phyloP scores from a whole-genome alignment of 2,329 filamentous ascomycete genomes.

The Capronia coronata region DNA sequence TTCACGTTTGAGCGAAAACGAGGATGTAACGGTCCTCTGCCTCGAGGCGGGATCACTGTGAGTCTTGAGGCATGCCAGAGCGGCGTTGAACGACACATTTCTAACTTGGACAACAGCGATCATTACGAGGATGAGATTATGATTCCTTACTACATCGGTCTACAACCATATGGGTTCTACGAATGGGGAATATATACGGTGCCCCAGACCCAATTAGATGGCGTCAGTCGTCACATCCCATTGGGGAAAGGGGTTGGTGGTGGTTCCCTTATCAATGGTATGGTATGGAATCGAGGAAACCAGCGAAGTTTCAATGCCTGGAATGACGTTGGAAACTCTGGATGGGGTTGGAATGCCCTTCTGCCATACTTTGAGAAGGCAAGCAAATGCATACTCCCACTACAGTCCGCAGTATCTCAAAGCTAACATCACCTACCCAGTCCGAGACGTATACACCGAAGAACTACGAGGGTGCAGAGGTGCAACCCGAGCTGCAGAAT shows the following conservation, averaged over 20 bases:
- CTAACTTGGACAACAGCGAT: slow-evolving; percentile 26
- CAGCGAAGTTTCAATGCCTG: slow-evolving; percentile 42
- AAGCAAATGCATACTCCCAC: too few species aligned
- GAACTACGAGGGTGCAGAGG: slow-evolving; percentile 33
- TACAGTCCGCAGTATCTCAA: too few species aligned
- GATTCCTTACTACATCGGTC: slow-evolving; percentile 30
- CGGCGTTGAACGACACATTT: too few species aligned
- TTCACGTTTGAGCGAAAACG: slow-evolving; percentile 28
- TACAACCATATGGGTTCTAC: slow-evolving; percentile 27
- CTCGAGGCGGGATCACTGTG: slow-evolving; percentile 29
- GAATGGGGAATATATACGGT: slow-evolving; percentile 29
- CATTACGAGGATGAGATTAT: slow-evolving; percentile 29
- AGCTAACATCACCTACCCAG: slow-evolving; percentile 9
- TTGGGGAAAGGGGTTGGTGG: slow-evolving; percentile 36
- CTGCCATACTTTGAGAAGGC: slow-evolving; percentile 47
- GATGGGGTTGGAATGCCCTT: slow-evolving; percentile 42
- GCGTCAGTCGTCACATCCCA: slow-evolving; percentile 25
- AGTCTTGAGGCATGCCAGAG: not conserved
- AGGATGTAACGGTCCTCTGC: slow-evolving; percentile 29
- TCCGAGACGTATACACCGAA: slow-evolving; percentile 38
- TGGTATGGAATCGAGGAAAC: slow-evolving; percentile 39
- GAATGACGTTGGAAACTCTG: slow-evolving; percentile 42
- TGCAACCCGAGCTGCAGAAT: slow-evolving; percentile 38
- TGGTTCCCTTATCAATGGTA: slow-evolving; percentile 35
- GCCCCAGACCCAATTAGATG: slow-evolving; percentile 30